These are phyloP conservation scores for Ballota nigra DNA, from an alignment of 257 asterid species.

Conservation along the genomic window DNA sequence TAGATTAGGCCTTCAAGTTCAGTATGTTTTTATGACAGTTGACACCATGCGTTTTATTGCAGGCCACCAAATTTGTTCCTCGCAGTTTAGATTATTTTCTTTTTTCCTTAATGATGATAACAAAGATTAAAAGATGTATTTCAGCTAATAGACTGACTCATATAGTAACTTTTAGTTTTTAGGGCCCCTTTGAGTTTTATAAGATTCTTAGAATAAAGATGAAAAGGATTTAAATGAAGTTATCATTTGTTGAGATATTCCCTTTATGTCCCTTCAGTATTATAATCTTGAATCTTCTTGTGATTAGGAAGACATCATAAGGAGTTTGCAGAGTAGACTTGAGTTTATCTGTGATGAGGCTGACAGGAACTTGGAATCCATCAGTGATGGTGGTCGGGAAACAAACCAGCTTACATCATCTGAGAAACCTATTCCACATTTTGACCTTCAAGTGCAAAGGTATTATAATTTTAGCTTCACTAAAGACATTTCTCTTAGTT, in stretches of 20 bases:
- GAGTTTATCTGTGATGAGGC: constrained; percentile 82
- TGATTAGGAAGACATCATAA: constrained; percentile 78
- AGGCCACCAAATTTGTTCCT: not conserved
- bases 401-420: constrained; percentile 30
- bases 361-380: constrained; percentile 50
- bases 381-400: constrained; percentile 35
- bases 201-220: constrained; percentile 5
- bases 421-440: constrained; percentile 43
- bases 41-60: not conserved
- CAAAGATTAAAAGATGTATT: constrained; percentile 8
- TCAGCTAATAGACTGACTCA: not conserved
- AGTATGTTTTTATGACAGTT: not conserved
- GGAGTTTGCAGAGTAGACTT: constrained; percentile 84
- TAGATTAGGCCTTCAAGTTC: not conserved
- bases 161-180: constrained; percentile 7
- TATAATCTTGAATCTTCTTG: constrained; percentile 27
- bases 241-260: constrained; percentile 7
- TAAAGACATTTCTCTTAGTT: constrained; percentile 1
- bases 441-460: constrained; percentile 58
- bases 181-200: not conserved
- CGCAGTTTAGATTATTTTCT: not conserved
- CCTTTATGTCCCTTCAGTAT: constrained; percentile 10
- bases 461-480: constrained; percentile 25
- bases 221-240: constrained; percentile 15
- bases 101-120: not conserved